phyloP scores from a whole-genome alignment of 192 early-diverging fungal species.

The Phycomyces blakesleeanus region DNA sequence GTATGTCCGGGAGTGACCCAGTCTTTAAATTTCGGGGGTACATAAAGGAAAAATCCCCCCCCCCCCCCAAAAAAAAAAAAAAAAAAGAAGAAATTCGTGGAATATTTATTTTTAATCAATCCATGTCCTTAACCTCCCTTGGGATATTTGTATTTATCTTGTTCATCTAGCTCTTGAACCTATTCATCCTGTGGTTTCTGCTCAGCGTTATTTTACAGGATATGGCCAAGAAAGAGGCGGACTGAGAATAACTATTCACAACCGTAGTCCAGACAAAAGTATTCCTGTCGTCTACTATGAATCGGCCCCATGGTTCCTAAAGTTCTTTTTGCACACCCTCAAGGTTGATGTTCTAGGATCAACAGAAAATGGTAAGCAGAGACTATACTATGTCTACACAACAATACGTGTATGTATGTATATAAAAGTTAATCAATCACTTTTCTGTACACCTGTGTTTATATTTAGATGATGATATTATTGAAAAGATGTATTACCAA shows the following conservation, averaged over 20 bases:
- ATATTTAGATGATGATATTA: constrained; percentile 34
- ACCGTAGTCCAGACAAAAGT: constrained; percentile 44
- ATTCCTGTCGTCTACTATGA: constrained; percentile 65
- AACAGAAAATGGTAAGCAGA: constrained; percentile 18
- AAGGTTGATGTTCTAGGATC: constrained; percentile 33
- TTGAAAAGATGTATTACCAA: constrained; percentile 63
- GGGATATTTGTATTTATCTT: no score
- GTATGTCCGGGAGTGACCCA: constrained; percentile 47
- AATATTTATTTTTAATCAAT: no score
- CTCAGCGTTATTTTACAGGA: constrained; percentile 66
- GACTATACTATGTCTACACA: no score
- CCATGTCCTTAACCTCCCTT: no score
- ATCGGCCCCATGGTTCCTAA: constrained; percentile 88
- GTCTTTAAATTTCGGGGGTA: constrained; percentile 45
- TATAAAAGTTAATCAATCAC: no score
- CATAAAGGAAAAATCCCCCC: not conserved
- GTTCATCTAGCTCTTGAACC: constrained; percentile 3
- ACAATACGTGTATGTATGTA: no score
- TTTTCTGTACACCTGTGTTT: not conserved
- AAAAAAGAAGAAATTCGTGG: no score
- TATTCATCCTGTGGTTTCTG: constrained; percentile 43
- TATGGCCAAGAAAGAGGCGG: constrained; percentile 87
- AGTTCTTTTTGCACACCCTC: constrained; percentile 89
- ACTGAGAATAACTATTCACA: constrained; percentile 69
- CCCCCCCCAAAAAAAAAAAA: no score